Base-by-base conservation (phyloP, 768 basidiomycete genomes). In the Serendipita sp. region DNA sequence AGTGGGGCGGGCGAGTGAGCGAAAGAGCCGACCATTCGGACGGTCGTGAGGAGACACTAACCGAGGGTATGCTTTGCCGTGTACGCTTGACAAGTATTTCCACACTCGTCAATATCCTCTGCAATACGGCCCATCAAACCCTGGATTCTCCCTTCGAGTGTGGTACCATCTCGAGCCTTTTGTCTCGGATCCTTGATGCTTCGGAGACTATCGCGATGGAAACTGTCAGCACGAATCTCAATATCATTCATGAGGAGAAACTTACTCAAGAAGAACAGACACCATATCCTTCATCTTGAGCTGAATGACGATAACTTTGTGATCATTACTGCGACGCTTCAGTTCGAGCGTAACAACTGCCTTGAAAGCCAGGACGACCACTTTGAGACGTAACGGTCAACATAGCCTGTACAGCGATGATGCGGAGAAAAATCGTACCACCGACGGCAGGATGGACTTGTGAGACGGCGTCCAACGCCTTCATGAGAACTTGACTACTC, bases 221-320 rank as follows among this genome's bases (percentile, higher is more conserved):
- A 8, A 0, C 13, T 13, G 40, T 40, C 40, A 40, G 40, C 40
- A 6, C 40, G 0, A 40, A 13, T 40, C 0, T 40, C 40, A 40
- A 40, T 40, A 13, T 40, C 40, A 8, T 13, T 6, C 40, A 40
- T 1, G 16, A 6, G 40, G 40, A 40, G 40, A 40, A 11, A 69
- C 78, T 6, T 62, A 78, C 79, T 79, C 75, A 15, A 80, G 72
- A 18, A 82, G 74, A 1, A 73, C 73, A 13, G 69, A 64, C 76
- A 82, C 79, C 73, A 79, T 75, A 45, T 80, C 74, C 64, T 74
- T 75, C 80, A 83, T 83, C 66, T 79, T 76, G 6, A 77, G 69
- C 43, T 78, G 78, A 3, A 83, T 71, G 2, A 74, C 71, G 1
- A 76, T 65, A 4, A 81, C 74, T 65, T 79, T 80, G 64, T 74